Evolutionary conservation across 257 asterid genomes (phyloP), one percentile per base, ranked within the genome.

Genomic region (Nicotiana sylvestris): DNA sequence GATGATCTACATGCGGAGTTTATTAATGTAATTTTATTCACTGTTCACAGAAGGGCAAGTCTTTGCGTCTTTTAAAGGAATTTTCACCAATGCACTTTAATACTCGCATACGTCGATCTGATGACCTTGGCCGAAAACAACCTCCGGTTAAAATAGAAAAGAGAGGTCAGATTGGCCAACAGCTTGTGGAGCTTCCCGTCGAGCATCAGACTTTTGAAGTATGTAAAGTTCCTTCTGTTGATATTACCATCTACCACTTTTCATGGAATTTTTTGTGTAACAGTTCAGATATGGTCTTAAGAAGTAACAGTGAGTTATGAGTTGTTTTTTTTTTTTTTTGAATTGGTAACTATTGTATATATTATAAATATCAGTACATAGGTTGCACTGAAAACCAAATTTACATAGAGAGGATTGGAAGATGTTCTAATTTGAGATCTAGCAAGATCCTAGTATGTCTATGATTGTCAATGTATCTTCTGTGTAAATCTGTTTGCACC

Each of bases 201-300:
- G 87, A 91, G 88, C 93, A 93, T 74, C 98, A 95, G 83, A 85
- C 89, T 77, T 92, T 92, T 88, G 98, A 95, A 88, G 89, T 93
- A 90, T 87, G 92, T 88, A 97, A 95, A 87, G 90, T 88, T 57
- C 58, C 6, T 53, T 11, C 6, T 53, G 7, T 53, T 53, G 58
- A 53, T 53, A 53, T 53, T 53, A 53, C 58, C 58, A 53, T 53
- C 18, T 53, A 53, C 58, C 58, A 13, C 58, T 53, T 39, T 53
- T 53, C 18, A 53, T 53, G 58, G 58, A 53, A 53, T 53, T 0
- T 53, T 18, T 53, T 3, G 18, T 12, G 58, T 53, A 53, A 11
- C 58, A 4, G 58, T 53, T 53, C 58, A 53, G 58, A 53, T 53
- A 13, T 53, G 18, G 58, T 53, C 58, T 53, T 53, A 53, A 53